Evolutionary conservation across 768 basidiomycete species (phyloP).

Genomic region (Pleurotus sapidus): DNA sequence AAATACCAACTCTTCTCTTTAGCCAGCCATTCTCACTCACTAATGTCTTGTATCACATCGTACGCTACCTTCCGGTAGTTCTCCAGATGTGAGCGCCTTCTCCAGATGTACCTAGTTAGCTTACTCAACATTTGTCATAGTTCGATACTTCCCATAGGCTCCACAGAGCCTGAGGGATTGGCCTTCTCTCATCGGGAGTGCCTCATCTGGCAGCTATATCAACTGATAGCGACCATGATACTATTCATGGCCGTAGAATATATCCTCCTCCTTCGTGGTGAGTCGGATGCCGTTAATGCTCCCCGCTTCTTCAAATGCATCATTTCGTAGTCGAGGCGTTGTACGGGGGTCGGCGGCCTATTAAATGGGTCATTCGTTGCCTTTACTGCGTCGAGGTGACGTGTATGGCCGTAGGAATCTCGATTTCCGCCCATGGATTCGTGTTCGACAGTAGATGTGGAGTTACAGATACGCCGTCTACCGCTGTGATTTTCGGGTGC

Average conservation of each 20-base stretch:
- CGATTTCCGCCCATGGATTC: not conserved
- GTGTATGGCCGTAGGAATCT: constrained; percentile 1
- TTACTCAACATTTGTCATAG: constrained; percentile 13
- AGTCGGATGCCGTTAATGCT: not conserved
- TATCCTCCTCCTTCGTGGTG: constrained; percentile 3
- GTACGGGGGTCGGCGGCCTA: not conserved
- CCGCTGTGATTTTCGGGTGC: constrained; percentile 31
- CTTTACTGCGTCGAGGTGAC: not conserved
- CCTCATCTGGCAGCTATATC: constrained; percentile 5
- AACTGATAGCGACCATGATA: not conserved
- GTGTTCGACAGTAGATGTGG: not conserved
- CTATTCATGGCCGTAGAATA: constrained; percentile 5
- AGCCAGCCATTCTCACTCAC: constrained; percentile 6
- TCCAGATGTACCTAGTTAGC: not conserved
- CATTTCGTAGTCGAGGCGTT: not conserved
- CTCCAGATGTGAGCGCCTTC: not conserved
- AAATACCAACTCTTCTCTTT: not conserved
- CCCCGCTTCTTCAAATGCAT: not conserved
- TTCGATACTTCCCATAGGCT: constrained; percentile 30
- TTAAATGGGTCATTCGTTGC: not conserved
- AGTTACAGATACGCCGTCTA: constrained; percentile 18
- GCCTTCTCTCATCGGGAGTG: constrained; percentile 19
- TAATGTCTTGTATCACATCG: constrained; percentile 8
- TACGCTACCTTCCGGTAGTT: constrained; percentile 6
- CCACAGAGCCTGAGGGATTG: constrained; percentile 30